phyloP scores from a whole-genome alignment of 2,329 filamentous ascomycete species.

The Aspergillus neoniger region DNA sequence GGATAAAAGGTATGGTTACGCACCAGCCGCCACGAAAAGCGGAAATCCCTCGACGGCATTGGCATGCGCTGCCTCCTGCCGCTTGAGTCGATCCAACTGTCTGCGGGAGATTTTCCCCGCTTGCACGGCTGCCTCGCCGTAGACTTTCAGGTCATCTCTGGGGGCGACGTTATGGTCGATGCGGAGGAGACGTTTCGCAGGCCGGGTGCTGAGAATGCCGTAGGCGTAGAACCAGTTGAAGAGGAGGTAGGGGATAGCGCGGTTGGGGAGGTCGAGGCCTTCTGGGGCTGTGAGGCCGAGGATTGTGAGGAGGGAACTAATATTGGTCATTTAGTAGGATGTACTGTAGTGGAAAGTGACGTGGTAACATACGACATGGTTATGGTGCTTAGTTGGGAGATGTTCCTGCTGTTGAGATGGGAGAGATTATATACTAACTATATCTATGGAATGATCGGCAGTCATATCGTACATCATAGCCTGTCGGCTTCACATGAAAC shows the following conservation, averaged over 20 bases:
- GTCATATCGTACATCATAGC: not conserved
- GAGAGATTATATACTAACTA: conserved; percentile 4
- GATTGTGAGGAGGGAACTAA: conserved; percentile 18
- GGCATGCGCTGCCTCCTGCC: conserved; percentile 39
- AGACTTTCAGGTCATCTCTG: conserved; percentile 40
- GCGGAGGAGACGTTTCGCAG: conserved; percentile 32
- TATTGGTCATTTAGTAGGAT: not conserved
- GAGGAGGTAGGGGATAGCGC: conserved; percentile 37
- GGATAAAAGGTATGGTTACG: conserved; percentile 6
- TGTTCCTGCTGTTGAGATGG: not conserved
- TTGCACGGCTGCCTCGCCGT: conserved; percentile 38
- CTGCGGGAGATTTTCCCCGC: conserved; percentile 39
- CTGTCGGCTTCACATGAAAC: not conserved
- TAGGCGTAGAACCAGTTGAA: conserved; percentile 46
- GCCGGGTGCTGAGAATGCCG: conserved; percentile 38
- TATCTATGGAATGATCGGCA: not conserved
- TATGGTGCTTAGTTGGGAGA: not conserved
- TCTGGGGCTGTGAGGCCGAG: conserved; percentile 22
- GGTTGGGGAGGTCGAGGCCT: conserved; percentile 25
- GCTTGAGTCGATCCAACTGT: conserved; percentile 39
- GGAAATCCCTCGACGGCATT: conserved; percentile 39
- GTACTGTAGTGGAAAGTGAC: not conserved
- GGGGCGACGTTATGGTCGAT: conserved; percentile 45
- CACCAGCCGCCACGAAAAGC: conserved; percentile 40
- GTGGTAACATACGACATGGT: conserved; percentile 10